phyloP scores from a whole-genome alignment of 768 basidiomycete species.

The Phallus indusiatus region DNA sequence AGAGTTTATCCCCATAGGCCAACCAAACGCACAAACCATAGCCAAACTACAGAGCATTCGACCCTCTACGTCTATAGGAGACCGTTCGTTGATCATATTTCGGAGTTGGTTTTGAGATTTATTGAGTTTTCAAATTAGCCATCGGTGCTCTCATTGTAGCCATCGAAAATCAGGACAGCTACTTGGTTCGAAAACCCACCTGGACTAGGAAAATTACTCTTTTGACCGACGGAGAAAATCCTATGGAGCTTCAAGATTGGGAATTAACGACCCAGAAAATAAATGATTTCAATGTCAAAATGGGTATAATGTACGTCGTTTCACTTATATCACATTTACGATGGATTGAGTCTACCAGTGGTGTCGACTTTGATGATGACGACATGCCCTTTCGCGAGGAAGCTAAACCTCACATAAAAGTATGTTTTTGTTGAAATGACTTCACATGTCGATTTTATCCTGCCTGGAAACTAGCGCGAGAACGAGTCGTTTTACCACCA shows the following conservation, averaged over 20 bases:
- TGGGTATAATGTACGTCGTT: conserved; percentile 62
- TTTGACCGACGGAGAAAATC: conserved; percentile 77
- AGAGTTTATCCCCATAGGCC: conserved; percentile 59
- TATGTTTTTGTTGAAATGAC: conserved; percentile 19
- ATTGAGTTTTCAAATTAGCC: conserved; percentile 29
- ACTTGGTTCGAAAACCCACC: conserved; percentile 61
- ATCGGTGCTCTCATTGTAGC: conserved; percentile 84
- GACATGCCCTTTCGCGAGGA: conserved; percentile 53
- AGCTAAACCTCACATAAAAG: conserved; percentile 67
- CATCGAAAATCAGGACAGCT: conserved; percentile 63
- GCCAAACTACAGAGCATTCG: conserved; percentile 52
- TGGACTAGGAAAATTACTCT: conserved; percentile 82
- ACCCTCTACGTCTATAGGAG: conserved; percentile 49
- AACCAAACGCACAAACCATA: conserved; percentile 58
- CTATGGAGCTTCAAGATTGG: conserved; percentile 69
- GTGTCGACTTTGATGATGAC: conserved; percentile 80
- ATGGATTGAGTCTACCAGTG: conserved; percentile 34
- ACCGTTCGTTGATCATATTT: conserved; percentile 39
- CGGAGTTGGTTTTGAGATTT: not conserved
- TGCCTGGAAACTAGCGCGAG: conserved; percentile 34
- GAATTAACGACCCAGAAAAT: conserved; percentile 59
- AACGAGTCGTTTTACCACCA: conserved; percentile 69
- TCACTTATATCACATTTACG: not conserved
- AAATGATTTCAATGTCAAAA: conserved; percentile 41
- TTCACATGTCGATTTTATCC: not conserved